Base-by-base conservation (phyloP, 352 stramenopile species). In the Nothophytophthora sp. region DNA sequence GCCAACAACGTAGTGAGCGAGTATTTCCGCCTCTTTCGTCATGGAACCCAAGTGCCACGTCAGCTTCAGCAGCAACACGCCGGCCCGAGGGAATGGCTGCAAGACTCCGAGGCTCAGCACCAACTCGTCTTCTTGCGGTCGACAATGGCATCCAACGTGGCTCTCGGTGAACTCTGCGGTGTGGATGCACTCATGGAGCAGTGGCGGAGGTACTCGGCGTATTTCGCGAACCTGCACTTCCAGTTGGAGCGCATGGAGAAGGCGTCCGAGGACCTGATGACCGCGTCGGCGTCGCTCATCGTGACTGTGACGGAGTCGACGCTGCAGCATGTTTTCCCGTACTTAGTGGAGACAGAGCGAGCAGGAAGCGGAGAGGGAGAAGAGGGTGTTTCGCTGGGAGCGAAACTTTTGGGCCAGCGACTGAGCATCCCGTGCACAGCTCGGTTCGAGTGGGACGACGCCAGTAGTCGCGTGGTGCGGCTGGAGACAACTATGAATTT, bases 151-250 rank as follows among this genome's bases (percentile, higher is more conserved):
- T 10, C 42, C 5, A 55, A 73, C 7, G 49, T 72, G 0, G 38
- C 15, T 2, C 19, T 70, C 29, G 63, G 59, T 11, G 49, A 60
- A 5, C n/a, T 62, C 3, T 28, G 30, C 1, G 65, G 56, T 0
- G 20, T 53, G 5, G 46, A 68, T 5, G 34, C 27, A 1, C 13
- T 62, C 9, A 46, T 69, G 11, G 28, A 70, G 5, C 67, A 76
- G 28, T 76, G 62, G 53, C 56, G 56, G 20, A 47, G 36, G n/a
- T 67, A 71, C 36, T 70, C 62, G 12, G 43, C 28, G 1, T 56
- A 16, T 29, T 57, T 60, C 23, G 54, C 40, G 10, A 54, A 48
- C 8, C 55, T 79, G 1, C 39, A 56, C 19, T 54, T 73, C 25
- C 45, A 69, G 19, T 35, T 67, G 37, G 34, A 64, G 20, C 8